Evolutionary conservation across 225 moss, liverwort and hornwort species (phyloP).

Genomic region (Takakia lepidozioides): DNA sequence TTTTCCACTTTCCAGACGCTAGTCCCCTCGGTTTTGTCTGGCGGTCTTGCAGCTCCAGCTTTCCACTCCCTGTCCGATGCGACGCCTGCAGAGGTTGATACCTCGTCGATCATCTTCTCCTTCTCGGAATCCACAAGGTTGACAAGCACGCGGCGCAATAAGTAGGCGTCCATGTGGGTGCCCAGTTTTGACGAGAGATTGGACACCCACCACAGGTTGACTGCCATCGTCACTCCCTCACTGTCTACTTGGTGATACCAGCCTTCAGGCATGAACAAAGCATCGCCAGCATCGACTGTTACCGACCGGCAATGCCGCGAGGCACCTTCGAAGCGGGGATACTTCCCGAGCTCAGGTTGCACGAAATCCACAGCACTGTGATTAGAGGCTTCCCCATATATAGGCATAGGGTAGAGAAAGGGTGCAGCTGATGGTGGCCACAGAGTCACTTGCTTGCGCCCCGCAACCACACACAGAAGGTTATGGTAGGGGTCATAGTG

Average conservation of each 20-base stretch:
- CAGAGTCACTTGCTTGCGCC: slow-evolving; percentile 66
- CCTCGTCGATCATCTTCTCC: slow-evolving; percentile 24
- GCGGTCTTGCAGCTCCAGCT: too few relatives aligned
- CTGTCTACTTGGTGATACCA: slow-evolving; percentile 84
- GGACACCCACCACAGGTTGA: slow-evolving; percentile 61
- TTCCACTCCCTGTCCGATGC: too few relatives aligned
- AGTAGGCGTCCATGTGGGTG: slow-evolving; percentile 54
- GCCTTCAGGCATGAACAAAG: slow-evolving; percentile 85
- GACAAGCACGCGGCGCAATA: slow-evolving; percentile 43
- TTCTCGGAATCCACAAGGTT: slow-evolving; percentile 47
- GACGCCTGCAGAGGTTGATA: slow-evolving; percentile 4
- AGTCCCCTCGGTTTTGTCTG: too few relatives aligned
- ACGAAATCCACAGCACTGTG: slow-evolving; percentile 85
- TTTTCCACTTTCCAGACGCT: too few relatives aligned
- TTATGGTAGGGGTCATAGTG: slow-evolving; percentile 97
- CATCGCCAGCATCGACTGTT: slow-evolving; percentile 54
- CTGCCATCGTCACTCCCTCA: slow-evolving; percentile 43
- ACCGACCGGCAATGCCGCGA: slow-evolving; percentile 25
- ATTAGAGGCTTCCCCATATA: slow-evolving; percentile 85
- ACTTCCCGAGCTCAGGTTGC: slow-evolving; percentile 44
- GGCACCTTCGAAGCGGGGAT: slow-evolving; percentile 54
- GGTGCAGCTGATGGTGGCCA: slow-evolving; percentile 87
- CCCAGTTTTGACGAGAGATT: slow-evolving; percentile 26
- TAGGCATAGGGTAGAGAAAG: slow-evolving; percentile 66
- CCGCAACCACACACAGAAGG: slow-evolving; percentile 75